A percentile compares a stretch with the other conserved stretches of the same genome.
phyloP scores from a whole-genome alignment of 2,329 filamentous ascomycete species.

The Rosellinia necatrix region DNA sequence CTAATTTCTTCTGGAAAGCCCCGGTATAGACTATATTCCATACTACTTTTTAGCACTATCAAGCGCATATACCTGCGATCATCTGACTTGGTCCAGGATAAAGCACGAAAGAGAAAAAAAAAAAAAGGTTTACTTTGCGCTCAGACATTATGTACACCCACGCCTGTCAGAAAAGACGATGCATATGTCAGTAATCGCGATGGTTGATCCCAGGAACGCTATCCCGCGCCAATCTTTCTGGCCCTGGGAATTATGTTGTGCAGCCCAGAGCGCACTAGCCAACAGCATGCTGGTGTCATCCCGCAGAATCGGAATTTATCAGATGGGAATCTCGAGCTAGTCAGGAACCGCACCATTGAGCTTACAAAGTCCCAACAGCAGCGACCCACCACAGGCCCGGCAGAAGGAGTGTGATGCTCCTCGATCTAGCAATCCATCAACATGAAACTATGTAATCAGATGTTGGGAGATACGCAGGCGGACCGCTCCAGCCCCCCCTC shows the following conservation, averaged over 20 bases:
- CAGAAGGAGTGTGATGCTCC: too few species aligned
- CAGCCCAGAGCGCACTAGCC: conserved; percentile 15
- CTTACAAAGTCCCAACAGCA: neutral
- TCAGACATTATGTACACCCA: conserved; percentile 13
- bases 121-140: conserved; percentile 13
- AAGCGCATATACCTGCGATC: conserved; percentile 23
- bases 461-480: neutral
- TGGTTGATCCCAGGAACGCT: conserved; percentile 7
- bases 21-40: neutral
- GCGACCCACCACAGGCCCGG: too few species aligned
- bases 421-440: neutral
- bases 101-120: too few species aligned
- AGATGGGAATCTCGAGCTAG: neutral
- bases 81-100: conserved; percentile 24
- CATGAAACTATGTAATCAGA: neutral
- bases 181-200: conserved; percentile 23
- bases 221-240: conserved; percentile 6
- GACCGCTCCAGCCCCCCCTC: too few species aligned
- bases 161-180: neutral
- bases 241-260: conserved; percentile 21
- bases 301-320: neutral
- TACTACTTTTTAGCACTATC: conserved; percentile 8
- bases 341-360: neutral
- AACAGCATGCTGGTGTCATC: conserved; percentile 9
- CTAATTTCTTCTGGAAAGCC: conserved; percentile 21